Conservation (phyloP, 2,329 filamentous ascomycete genomes). For the Biscogniauxia marginata region DNA sequence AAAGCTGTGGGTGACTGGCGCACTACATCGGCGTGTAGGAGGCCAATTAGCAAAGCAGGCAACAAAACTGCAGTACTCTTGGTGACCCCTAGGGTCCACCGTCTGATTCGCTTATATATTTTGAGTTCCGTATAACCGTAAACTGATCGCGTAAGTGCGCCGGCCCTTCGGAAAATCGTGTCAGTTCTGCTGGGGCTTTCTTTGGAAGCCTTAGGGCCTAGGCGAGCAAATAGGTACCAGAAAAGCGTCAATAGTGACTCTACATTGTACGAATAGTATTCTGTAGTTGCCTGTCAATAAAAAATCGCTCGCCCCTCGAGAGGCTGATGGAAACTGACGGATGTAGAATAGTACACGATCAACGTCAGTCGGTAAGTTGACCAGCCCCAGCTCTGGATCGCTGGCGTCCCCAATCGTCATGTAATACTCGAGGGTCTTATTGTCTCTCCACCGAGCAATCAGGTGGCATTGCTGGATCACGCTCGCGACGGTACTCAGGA, state of each 20-base stretch:
- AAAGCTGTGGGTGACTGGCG: background rate
- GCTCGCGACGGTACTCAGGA: constrained; percentile 33
- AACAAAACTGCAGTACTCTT: background rate
- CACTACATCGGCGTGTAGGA: background rate
- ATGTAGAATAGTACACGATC: constrained; percentile 47
- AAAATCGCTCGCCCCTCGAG: background rate
- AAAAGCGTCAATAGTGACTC: constrained; percentile 45
- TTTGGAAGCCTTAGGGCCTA: too few species aligned
- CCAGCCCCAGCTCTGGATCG: constrained; percentile 40
- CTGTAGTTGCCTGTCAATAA: constrained; percentile 23
- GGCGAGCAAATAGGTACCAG: constrained; percentile 41
- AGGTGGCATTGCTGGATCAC: constrained; percentile 38
- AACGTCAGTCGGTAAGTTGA: constrained; percentile 37
- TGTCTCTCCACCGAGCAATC: constrained; percentile 34
- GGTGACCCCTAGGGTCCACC: background rate
- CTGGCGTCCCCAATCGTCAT: constrained; percentile 33
- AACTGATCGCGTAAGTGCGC: constrained; percentile 17
- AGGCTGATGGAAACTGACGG: constrained; percentile 37
- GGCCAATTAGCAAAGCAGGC: constrained; percentile 1
- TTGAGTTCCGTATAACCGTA: constrained; percentile 36
- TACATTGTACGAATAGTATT: constrained; percentile 49
- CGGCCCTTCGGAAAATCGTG: constrained; percentile 26
- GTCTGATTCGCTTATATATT: constrained; percentile 18
- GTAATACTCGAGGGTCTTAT: constrained; percentile 37
- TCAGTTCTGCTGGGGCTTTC: background rate